Conservation (phyloP, 2,329 filamentous ascomycete species). For the Orbilia oligospora region DNA sequence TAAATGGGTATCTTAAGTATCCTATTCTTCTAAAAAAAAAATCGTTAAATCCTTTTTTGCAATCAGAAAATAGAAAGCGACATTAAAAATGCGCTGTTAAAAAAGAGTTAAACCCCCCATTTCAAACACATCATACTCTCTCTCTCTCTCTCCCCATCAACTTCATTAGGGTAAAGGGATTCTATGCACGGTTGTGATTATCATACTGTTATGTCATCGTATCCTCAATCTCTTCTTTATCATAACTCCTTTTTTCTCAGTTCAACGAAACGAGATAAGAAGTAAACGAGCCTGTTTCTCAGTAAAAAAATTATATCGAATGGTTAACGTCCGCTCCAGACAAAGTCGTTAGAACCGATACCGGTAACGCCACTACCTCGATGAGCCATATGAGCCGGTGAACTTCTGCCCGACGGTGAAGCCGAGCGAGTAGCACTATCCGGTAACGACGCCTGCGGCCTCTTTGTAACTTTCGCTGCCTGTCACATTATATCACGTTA, state of each 20-base stretch:
- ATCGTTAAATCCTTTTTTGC: constrained; percentile 40
- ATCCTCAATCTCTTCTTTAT: background rate
- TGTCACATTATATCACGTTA: constrained; percentile 8
- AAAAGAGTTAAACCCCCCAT: background rate
- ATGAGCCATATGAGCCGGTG: constrained; percentile 40
- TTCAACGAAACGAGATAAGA: constrained; percentile 51
- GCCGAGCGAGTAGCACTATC: constrained; percentile 42
- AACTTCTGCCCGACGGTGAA: constrained; percentile 49
- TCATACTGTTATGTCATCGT: constrained; percentile 36
- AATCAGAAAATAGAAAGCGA: constrained; percentile 11
- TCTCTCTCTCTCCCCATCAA: background rate
- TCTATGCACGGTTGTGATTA: constrained; percentile 9
- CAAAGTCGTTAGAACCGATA: constrained; percentile 59
- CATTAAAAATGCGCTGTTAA: background rate
- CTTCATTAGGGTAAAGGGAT: constrained; percentile 18
- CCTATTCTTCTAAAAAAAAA: constrained; percentile 38
- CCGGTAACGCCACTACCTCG: constrained; percentile 58
- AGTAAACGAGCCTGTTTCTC: constrained; percentile 54
- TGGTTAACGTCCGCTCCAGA: constrained; percentile 60
- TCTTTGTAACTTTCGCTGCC: constrained; percentile 61
- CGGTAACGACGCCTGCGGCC: constrained; percentile 49
- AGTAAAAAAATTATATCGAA: constrained; percentile 11
- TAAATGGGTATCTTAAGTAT: constrained; percentile 48
- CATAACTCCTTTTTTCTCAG: background rate
- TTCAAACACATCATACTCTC: background rate